Evolutionary conservation across 192 early-diverging fungal genomes (phyloP).

Genomic region (Ambispora gerdemannii): DNA sequence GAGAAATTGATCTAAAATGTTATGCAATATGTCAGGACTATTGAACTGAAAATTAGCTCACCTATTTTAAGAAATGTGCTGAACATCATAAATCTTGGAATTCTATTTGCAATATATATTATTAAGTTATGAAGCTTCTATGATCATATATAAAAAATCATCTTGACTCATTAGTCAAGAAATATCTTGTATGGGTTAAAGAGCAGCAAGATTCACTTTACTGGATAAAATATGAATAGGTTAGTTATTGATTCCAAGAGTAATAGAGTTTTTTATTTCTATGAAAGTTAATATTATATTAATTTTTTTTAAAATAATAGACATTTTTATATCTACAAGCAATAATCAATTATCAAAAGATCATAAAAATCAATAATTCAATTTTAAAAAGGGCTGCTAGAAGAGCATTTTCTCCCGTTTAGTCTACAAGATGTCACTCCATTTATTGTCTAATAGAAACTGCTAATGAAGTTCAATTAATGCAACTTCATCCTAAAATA

Average conservation of each 20-base stretch:
- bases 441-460: slow-evolving; percentile 1
- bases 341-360: slow-evolving; percentile 6
- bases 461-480: neutral
- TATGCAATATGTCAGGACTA: neutral
- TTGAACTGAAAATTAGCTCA: neutral
- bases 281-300: neutral
- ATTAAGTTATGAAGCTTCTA: neutral
- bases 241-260: neutral
- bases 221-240: slow-evolving; percentile 17
- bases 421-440: neutral
- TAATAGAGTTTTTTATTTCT: slow-evolving; percentile 4
- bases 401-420: neutral
- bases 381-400: slow-evolving; percentile 40
- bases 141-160: too few relatives aligned
- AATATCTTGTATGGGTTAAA: slow-evolving; percentile 13
- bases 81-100: neutral
- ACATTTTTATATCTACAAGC: slow-evolving; percentile 15
- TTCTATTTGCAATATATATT: neutral
- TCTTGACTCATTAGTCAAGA: slow-evolving; percentile 15
- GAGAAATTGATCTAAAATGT: neutral
- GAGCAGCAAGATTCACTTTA: slow-evolving; percentile 9
- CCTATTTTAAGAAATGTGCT: neutral
- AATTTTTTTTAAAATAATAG: slow-evolving; percentile 11
- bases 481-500: neutral
- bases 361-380: neutral